Percentiles rank a stretch among this genome's conserved stretches.
Conservation (phyloP, 495 filamentous ascomycete species). For the Daldinia vernicosa region DNA sequence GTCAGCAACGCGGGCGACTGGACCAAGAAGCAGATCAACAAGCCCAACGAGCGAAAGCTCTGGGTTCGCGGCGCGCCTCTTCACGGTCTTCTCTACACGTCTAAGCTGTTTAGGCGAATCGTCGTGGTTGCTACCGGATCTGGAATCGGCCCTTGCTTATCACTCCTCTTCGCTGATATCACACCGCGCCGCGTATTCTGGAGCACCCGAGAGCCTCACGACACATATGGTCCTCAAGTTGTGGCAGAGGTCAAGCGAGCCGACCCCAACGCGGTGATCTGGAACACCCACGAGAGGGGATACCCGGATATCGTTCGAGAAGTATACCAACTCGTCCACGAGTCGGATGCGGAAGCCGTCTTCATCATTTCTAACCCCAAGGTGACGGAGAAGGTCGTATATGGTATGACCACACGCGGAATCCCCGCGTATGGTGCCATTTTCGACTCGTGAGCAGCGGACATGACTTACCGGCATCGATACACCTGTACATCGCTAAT, state of each 20-base stretch:
- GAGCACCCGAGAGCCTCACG: constrained; percentile 55
- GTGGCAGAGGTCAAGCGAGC: constrained; percentile 54
- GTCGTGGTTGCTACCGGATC: constrained; percentile 85
- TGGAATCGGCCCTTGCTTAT: constrained; percentile 77
- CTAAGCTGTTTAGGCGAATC: constrained; percentile 71
- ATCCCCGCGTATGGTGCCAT: constrained; percentile 80
- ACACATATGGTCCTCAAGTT: constrained; percentile 57
- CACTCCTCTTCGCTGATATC: constrained; percentile 55
- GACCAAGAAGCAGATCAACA: constrained; percentile 70
- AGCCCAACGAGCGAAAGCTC: constrained; percentile 63
- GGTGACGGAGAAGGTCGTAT: constrained; percentile 76
- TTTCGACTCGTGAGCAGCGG: constrained; percentile 71
- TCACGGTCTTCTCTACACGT: constrained; percentile 76
- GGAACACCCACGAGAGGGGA: constrained; percentile 56
- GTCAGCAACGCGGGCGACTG: constrained; percentile 88
- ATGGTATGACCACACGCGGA: constrained; percentile 73
- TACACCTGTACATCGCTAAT: constrained; percentile 15
- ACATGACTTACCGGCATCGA: constrained; percentile 3
- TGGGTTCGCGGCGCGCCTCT: constrained; percentile 65
- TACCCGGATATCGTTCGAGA: constrained; percentile 64
- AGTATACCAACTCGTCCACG: constrained; percentile 57
- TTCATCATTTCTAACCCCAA: constrained; percentile 80
- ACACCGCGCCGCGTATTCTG: constrained; percentile 60
- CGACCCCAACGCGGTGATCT: constrained; percentile 60
- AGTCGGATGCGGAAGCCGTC: constrained; percentile 66